Conservation (phyloP, 352 stramenopile species). For the Albugo candida region DNA sequence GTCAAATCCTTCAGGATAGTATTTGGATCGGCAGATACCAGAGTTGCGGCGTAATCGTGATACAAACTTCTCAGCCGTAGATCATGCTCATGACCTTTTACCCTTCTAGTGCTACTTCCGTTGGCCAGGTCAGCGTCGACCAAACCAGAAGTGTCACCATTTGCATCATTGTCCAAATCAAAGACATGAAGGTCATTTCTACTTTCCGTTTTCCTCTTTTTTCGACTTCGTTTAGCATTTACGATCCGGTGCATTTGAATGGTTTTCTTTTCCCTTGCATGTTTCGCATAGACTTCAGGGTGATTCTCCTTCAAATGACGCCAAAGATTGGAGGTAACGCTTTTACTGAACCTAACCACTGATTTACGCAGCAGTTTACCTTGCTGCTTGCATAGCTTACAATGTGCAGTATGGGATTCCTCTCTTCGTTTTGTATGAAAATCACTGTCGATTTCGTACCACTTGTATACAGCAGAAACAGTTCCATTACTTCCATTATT, state of each 20-base stretch:
- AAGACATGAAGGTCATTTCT: not conserved
- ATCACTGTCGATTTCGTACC: constrained; percentile 49
- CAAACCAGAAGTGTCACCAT: too few relatives aligned
- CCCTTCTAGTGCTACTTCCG: too few relatives aligned
- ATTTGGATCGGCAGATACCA: constrained; percentile 4
- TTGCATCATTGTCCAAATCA: too few relatives aligned
- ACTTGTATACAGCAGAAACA: constrained; percentile 57
- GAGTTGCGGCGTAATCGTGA: not conserved
- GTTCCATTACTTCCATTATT: not conserved
- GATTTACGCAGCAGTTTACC: constrained; percentile 44
- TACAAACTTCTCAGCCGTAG: too few relatives aligned
- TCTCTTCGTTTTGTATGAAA: constrained; percentile 43
- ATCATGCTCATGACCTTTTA: too few relatives aligned
- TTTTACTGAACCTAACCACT: constrained; percentile 63
- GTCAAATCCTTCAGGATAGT: not conserved
- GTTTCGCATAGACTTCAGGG: constrained; percentile 46
- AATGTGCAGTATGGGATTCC: constrained; percentile 49
- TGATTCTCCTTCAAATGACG: constrained; percentile 68
- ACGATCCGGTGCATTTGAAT: constrained; percentile 49
- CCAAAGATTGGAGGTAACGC: constrained; percentile 69
- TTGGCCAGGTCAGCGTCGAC: too few relatives aligned
- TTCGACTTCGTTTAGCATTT: constrained; percentile 24
- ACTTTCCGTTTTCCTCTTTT: constrained; percentile 26
- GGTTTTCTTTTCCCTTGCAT: constrained; percentile 52
- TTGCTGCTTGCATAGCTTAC: constrained; percentile 32